Evolutionary conservation across 2,329 filamentous ascomycete species (phyloP).

Genomic region (Penicillium sp.): DNA sequence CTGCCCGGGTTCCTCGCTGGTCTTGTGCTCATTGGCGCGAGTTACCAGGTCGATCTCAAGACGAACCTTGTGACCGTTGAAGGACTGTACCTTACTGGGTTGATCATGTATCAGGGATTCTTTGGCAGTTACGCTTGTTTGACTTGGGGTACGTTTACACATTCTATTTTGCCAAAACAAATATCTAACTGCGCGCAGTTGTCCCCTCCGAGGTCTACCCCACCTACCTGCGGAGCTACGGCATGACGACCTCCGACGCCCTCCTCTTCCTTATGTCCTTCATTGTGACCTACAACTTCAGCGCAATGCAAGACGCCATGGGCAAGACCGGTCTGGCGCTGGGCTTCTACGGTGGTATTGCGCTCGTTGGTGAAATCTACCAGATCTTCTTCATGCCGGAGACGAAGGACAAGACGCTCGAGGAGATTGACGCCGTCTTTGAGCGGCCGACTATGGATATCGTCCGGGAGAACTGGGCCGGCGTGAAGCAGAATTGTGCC

Average conservation of each 20-base stretch:
- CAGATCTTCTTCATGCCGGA: conserved; percentile 78
- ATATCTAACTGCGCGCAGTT: conserved; percentile 39
- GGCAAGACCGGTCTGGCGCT: conserved; percentile 67
- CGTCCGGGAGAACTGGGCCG: conserved; percentile 60
- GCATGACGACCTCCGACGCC: conserved; percentile 72
- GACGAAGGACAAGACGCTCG: conserved; percentile 71
- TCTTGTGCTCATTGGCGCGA: conserved; percentile 67
- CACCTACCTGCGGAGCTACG: conserved; percentile 73
- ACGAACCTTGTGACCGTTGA: conserved; percentile 56
- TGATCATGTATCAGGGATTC: conserved; percentile 67
- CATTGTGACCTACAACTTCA: conserved; percentile 77
- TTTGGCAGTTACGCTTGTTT: conserved; percentile 69
- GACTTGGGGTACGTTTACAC: conserved; percentile 53
- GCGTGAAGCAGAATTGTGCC: conserved; percentile 10
- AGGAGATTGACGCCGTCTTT: conserved; percentile 74
- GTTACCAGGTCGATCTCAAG: conserved; percentile 61
- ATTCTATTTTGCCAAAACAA: background rate
- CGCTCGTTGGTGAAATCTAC: conserved; percentile 71
- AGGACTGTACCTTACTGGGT: conserved; percentile 68
- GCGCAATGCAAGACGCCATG: conserved; percentile 71
- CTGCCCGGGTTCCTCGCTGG: conserved; percentile 74
- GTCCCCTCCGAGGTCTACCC: conserved; percentile 73
- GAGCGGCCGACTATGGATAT: conserved; percentile 66
- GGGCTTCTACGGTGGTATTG: conserved; percentile 77
- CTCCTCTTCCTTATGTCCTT: conserved; percentile 74